Base-by-base conservation (phyloP, 139 green algal genomes). In the Coccomyxa sp. region DNA sequence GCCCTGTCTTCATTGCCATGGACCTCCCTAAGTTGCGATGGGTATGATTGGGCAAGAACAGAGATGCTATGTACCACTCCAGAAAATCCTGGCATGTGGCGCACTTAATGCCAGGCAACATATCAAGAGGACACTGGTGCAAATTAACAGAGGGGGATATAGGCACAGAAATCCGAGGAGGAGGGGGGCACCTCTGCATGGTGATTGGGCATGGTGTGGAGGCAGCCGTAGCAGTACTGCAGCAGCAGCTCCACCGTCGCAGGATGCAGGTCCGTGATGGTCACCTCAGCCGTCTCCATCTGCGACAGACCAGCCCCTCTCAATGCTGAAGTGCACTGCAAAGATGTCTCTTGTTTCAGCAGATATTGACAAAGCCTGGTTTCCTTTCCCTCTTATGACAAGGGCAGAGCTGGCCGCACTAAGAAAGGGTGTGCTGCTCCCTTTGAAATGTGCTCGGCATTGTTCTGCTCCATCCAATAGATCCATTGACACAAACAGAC, bases 161-260 rank as follows among this genome's bases (percentile, higher is more conserved):
- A 11, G 21, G 63, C 63, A 71, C 18, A 28, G 63, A 71, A 9
- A 9, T 21, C 63, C 10, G 18, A 9, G 63, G 21, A 28, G 18
- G 63, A 28, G 31, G 4, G 28, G 76, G 30, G 18, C 30, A 80
- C 86, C 63, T 82, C 79, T 25, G 74, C 66, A 75, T 87, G 83
- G 28, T 87, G 30, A 14, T 75, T 25, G 0, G 83, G 86, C 17
- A 82, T 67, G 23, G 75, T 58, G 28, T 82, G 67, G 31, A 89
- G 80, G 67, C 85, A 79, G 59, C 86, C 86, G 58, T 89, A 89
- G 81, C 86, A 86, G 76, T 87, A 87, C 63, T 77, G 58, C 67
- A 89, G 78, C 76, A 89, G 68, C 75, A 80, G 31, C 30, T 57
- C 38, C 60, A 89, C 80, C 31, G 80, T 86, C 18, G 82, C 83